Evolutionary conservation across 257 asterid genomes (phyloP).

Genomic region (Eucommia ulmoides): DNA sequence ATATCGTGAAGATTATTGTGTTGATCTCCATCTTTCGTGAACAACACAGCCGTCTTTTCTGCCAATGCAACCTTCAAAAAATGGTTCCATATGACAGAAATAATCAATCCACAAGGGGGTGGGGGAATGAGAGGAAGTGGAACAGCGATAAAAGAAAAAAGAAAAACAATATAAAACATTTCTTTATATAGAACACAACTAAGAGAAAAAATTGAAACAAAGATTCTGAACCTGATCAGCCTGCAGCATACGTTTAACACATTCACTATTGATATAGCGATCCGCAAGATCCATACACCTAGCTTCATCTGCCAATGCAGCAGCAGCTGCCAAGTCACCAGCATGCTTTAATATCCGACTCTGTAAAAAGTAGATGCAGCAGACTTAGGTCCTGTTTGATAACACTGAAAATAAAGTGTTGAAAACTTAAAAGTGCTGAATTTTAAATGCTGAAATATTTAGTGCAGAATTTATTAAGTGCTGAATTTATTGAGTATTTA

Average conservation of each 20-base stretch:
- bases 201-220: neutral
- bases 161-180: neutral
- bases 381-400: too few species aligned
- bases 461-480: too few species aligned
- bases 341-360: slow-evolving; percentile 95
- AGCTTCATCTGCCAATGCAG: slow-evolving; percentile 96
- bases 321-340: slow-evolving; percentile 82
- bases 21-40: slow-evolving; percentile 99
- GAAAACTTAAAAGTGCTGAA: too few species aligned
- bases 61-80: slow-evolving; percentile 67
- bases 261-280: slow-evolving; percentile 91
- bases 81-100: slow-evolving; percentile 9
- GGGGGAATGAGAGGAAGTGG: neutral
- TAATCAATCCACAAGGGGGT: neutral
- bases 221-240: slow-evolving; percentile 71
- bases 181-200: neutral
- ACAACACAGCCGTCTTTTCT: slow-evolving; percentile 84
- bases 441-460: too few species aligned
- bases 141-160: neutral
- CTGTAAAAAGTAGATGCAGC: slow-evolving; percentile 39
- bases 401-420: too few species aligned
- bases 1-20: slow-evolving; percentile 93
- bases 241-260: slow-evolving; percentile 97
- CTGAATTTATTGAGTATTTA: neutral
- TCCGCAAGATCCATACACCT: slow-evolving; percentile 99